Evolutionary conservation across 257 asterid species (phyloP).

Genomic region (Henckelia pumila): DNA sequence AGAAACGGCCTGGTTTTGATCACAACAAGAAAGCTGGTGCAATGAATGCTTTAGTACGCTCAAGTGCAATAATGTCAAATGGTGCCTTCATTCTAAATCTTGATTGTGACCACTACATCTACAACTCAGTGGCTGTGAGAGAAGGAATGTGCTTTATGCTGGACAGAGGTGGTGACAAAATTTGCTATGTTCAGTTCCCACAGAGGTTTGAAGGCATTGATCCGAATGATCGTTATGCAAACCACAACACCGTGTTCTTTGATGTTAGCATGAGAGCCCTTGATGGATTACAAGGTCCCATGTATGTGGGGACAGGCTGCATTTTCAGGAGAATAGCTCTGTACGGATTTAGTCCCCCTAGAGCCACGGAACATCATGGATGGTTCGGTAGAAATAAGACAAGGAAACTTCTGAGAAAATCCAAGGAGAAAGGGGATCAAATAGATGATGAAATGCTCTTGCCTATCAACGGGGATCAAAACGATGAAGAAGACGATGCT

Average conservation of each 20-base stretch:
- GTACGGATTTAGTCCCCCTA: conserved; percentile 86
- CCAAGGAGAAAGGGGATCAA: conserved; percentile 32
- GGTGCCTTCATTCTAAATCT: conserved; percentile 88
- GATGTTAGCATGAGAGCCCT: conserved; percentile 93
- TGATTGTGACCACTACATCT: conserved; percentile 88
- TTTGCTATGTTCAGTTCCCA: conserved; percentile 85
- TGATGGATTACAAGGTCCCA: conserved; percentile 92
- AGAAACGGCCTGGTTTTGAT: conserved; percentile 71
- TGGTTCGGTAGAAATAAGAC: conserved; percentile 71
- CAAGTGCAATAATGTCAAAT: conserved; percentile 88
- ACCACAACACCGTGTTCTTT: conserved; percentile 89
- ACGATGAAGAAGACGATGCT: conserved; percentile 48
- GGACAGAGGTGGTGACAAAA: conserved; percentile 86
- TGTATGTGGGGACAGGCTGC: conserved; percentile 97
- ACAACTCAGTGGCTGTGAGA: conserved; percentile 66
- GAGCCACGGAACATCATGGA: conserved; percentile 83
- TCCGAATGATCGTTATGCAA: conserved; percentile 86
- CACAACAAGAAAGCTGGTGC: conserved; percentile 99
- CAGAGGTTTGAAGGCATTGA: conserved; percentile 92
- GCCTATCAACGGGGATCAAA: conserved; percentile 44
- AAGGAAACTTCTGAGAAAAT: conserved; percentile 44
- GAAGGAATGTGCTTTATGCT: conserved; percentile 99
- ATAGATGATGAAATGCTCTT: conserved; percentile 60
- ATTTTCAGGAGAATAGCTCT: conserved; percentile 75
- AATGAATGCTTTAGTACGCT: conserved; percentile 89